phyloP scores from a whole-genome alignment of 2,329 filamentous ascomycete species.

The Laburnicola sp. region DNA sequence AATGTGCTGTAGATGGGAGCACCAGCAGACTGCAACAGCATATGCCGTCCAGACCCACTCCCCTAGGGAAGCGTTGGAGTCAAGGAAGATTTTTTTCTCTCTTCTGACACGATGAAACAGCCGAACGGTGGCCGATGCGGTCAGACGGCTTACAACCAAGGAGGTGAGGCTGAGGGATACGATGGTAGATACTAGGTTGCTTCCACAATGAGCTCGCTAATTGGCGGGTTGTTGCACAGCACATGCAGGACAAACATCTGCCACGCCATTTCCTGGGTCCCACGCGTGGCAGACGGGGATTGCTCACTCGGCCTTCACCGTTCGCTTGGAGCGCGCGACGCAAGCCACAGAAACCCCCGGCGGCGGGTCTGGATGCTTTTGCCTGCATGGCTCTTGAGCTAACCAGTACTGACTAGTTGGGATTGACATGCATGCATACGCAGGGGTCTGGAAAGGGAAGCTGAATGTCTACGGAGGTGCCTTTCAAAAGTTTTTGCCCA shows the following conservation, averaged over 20 bases:
- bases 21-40: not conserved
- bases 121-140: not conserved
- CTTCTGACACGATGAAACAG: slow-evolving; percentile 2
- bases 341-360: slow-evolving; percentile 31
- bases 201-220: not conserved
- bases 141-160: slow-evolving; percentile 1
- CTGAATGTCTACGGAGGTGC: not conserved
- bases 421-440: not conserved
- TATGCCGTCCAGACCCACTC: slow-evolving; percentile 2
- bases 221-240: not conserved
- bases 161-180: not conserved
- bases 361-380: slow-evolving; percentile 25
- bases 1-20: too few relatives aligned
- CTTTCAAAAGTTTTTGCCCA: too few relatives aligned
- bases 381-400: not conserved
- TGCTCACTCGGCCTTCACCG: slow-evolving; percentile 5
- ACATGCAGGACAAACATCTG: not conserved
- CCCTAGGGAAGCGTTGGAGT: slow-evolving; percentile 7
- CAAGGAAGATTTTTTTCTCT: slow-evolving; percentile 2
- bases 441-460: slow-evolving; percentile 9
- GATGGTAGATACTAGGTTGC: not conserved
- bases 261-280: not conserved
- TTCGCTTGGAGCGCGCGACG: slow-evolving; percentile 19
- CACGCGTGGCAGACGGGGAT: not conserved
- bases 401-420: slow-evolving; percentile 3